These are phyloP conservation scores for Coemansia sp. DNA, from an alignment of 192 early-diverging fungal genomes.

Conservation along the genomic window DNA sequence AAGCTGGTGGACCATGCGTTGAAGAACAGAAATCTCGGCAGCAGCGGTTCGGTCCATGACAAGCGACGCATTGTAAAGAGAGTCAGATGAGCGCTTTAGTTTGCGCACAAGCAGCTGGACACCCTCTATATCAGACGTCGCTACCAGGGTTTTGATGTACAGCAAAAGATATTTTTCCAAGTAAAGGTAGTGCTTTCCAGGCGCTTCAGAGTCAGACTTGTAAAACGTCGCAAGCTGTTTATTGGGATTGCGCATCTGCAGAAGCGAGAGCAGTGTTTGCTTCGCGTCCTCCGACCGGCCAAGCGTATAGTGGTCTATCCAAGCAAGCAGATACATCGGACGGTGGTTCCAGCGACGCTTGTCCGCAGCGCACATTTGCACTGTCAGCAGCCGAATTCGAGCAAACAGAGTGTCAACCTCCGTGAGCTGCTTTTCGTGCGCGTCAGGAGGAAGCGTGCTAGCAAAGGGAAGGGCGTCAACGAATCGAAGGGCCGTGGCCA, in stretches of 20 bases:
- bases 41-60: constrained; percentile 4
- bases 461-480: constrained; percentile 26
- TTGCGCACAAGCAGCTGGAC: constrained; percentile 39
- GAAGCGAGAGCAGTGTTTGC: constrained; percentile 30
- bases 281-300: constrained; percentile 34
- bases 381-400: background rate
- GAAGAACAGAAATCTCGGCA: constrained; percentile 23
- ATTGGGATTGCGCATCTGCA: constrained; percentile 41
- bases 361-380: constrained; percentile 34
- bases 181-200: constrained; percentile 53
- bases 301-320: constrained; percentile 39
- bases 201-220: constrained; percentile 51
- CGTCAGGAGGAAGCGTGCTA: background rate
- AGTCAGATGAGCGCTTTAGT: constrained; percentile 37
- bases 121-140: constrained; percentile 37
- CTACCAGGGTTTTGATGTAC: constrained; percentile 34
- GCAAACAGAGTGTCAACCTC: background rate
- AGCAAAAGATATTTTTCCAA: constrained; percentile 48
- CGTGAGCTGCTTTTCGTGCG: background rate
- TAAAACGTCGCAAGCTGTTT: constrained; percentile 53
- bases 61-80: constrained; percentile 16
- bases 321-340: constrained; percentile 35
- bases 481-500: constrained; percentile 26
- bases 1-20: constrained; percentile 29
- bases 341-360: constrained; percentile 50